A percentile compares a stretch with the other conserved stretches of the same genome.
Evolutionary conservation across 2,329 filamentous ascomycete species (phyloP).

Genomic region (Pseudogymnoascus sp.): DNA sequence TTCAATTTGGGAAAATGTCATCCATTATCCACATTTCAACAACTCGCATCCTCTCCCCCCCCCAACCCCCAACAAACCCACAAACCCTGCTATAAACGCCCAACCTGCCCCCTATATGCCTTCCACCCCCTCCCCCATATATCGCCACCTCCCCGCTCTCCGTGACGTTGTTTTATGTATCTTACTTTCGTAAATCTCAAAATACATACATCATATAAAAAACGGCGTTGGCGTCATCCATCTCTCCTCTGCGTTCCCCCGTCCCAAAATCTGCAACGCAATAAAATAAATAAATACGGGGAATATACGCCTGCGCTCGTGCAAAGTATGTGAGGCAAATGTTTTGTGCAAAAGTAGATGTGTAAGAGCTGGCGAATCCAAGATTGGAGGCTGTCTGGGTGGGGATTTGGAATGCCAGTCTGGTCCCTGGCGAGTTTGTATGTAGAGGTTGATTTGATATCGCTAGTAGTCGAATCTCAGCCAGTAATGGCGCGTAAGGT

Average conservation of each 20-base stretch:
- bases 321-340: background rate
- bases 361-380: background rate
- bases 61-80: background rate
- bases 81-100: background rate
- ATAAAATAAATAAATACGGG: background rate
- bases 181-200: background rate
- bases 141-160: background rate
- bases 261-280: background rate
- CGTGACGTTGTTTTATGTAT: background rate
- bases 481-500: background rate
- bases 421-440: background rate
- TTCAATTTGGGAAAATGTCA: background rate
- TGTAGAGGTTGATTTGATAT: background rate
- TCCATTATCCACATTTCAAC: background rate
- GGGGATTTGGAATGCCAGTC: background rate
- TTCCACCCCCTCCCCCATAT: background rate
- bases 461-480: background rate
- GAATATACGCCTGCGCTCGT: slow-evolving; percentile 4
- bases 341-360: background rate
- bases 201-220: background rate
- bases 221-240: background rate
- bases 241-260: background rate
- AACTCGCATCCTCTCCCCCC: background rate
- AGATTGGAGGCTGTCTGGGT: background rate
- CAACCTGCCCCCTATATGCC: background rate